A percentile compares a stretch with the other conserved stretches of the same genome.
Conservation (phyloP, 164 flowering plant species). For the Vitis riparia region DNA sequence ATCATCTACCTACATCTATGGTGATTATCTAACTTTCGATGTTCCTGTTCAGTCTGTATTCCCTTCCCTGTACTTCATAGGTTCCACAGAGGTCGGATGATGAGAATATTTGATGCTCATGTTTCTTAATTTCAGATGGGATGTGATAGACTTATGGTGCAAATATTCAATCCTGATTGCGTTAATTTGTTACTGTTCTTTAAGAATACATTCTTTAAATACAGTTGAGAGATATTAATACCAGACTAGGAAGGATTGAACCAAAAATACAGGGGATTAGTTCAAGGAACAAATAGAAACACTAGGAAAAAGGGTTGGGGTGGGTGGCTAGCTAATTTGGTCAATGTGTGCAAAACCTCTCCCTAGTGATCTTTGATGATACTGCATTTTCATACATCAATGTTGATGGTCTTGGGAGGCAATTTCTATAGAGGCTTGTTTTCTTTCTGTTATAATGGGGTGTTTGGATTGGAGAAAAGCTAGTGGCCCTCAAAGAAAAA, state of each 20-base stretch:
- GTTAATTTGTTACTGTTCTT: neutral
- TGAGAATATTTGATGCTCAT: neutral
- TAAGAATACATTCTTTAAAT: constrained; percentile 7
- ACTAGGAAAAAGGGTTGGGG: no score
- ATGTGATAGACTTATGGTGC: neutral
- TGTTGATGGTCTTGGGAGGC: no score
- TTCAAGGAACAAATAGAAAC: no score
- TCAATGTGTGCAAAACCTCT: no score
- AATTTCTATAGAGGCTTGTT: no score
- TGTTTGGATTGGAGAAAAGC: no score
- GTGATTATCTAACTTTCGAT: constrained; percentile 31
- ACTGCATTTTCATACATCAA: no score
- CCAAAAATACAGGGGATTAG: constrained; percentile 39
- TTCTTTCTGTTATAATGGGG: no score
- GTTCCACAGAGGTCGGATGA: neutral
- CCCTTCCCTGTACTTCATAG: neutral
- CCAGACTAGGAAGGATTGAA: constrained; percentile 82
- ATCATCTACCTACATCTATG: constrained; percentile 75
- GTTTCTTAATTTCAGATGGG: neutral
- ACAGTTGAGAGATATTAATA: constrained; percentile 92
- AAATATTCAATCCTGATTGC: neutral
- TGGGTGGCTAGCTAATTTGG: no score
- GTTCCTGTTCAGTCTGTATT: neutral
- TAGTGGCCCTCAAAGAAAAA: no score
- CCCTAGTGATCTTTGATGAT: no score